Evolutionary conservation across 768 basidiomycete genomes (phyloP), one percentile per base, ranked within the genome.

Genomic region (Termitomyces sp.): DNA sequence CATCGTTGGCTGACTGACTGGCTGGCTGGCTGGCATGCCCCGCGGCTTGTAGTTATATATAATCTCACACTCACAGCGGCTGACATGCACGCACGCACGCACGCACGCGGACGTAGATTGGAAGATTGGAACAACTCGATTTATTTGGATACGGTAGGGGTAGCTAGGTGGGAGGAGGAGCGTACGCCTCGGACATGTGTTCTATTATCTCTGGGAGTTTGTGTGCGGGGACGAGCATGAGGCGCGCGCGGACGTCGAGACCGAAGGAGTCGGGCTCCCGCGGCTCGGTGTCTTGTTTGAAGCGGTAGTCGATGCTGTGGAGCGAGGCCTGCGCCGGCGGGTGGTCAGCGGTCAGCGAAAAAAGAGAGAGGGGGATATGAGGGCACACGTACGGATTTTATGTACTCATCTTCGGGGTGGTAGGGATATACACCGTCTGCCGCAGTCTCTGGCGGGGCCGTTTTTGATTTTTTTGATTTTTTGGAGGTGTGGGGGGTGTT

Each of bases 331-430:
- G 30, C 12, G 50, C 57, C 63, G 58, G 30, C 12, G 38, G 2
- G n/a, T 5, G 20, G 33, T 28, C 23, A n/a, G 32, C n/a, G 38
- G 38, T 3, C 4, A 33, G n/a, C n/a, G n/a, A n/a, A n/a, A n/a
- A n/a, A n/a, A n/a, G n/a, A n/a, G n/a, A n/a, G n/a, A n/a, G n/a
- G n/a, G n/a, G n/a, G n/a, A n/a, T n/a, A 26, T 9, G 4, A 51
- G 14, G 26, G 49, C 33, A 14, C 30, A 50, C 65, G 26, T 53
- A 91, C 92, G 75, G 84, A 72, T 57, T 81, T 79, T 54, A 94
- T 84, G 44, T 77, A 77, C 44, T 87, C 86, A 70, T 97, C 95
- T 69, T 97, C 95, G 0, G 89, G 87, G 67, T 97, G 94, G 3
- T 82, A 96, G 2, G 84, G 74, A 66, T 87, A 89, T 5, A 85